Percentiles rank a stretch among this genome's conserved stretches.
Conservation (phyloP, 371 early-diverging fungal genomes). For the Apophysomyces sp. region DNA sequence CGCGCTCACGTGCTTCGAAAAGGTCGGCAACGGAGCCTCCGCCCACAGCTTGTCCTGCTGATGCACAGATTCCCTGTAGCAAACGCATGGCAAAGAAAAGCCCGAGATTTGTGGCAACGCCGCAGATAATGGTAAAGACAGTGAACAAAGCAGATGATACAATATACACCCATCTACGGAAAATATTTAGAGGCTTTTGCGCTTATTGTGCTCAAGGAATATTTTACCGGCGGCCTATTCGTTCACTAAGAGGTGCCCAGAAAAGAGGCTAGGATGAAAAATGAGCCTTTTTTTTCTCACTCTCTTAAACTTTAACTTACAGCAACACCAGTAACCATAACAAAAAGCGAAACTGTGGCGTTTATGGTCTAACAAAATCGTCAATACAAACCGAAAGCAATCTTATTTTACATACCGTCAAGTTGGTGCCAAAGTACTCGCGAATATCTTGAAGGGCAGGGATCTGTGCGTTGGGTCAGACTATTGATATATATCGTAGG, state of each 20-base stretch:
- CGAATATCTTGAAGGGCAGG: slow-evolving; percentile 33
- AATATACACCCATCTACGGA: slow-evolving; percentile 28
- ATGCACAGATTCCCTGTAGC: slow-evolving; percentile 36
- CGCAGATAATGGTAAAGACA: slow-evolving; percentile 34
- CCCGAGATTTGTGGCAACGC: slow-evolving; percentile 25
- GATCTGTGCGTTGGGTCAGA: slow-evolving; percentile 15
- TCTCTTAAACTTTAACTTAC: slow-evolving; percentile 6
- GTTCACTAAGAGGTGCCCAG: slow-evolving; percentile 38
- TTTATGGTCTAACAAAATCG: slow-evolving; percentile 8
- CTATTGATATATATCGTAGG: not conserved
- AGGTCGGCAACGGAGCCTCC: slow-evolving; percentile 43
- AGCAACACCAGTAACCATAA: slow-evolving; percentile 14
- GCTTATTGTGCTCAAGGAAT: not conserved
- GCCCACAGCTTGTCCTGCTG: slow-evolving; percentile 40
- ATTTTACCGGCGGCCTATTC: slow-evolving; percentile 31
- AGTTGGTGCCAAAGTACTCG: slow-evolving; percentile 8
- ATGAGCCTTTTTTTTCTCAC: not conserved
- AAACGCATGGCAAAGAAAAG: slow-evolving; percentile 39
- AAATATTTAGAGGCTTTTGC: not conserved
- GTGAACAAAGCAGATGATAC: slow-evolving; percentile 21
- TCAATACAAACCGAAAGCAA: not conserved
- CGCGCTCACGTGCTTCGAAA: slow-evolving; percentile 35
- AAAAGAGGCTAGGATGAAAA: slow-evolving; percentile 24
- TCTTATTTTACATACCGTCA: slow-evolving; percentile 11
- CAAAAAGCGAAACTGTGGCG: slow-evolving; percentile 19